Evolutionary conservation across 2,329 filamentous ascomycete genomes (phyloP), one percentile per base, ranked within the genome.

Genomic region (Diaporthe velutina): DNA sequence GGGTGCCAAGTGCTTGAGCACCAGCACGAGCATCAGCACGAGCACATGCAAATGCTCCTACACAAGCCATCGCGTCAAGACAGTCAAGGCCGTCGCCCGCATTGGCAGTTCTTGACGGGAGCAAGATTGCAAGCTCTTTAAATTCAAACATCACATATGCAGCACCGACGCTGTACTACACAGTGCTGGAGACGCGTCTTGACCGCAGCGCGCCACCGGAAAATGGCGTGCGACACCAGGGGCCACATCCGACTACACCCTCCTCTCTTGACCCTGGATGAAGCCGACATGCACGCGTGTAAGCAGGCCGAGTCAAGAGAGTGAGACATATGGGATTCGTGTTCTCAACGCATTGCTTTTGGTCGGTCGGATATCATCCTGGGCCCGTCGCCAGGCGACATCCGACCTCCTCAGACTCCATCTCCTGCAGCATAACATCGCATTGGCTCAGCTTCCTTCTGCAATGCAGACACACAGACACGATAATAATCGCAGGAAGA

Each of bases 241-340:
- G 48, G 64, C 48, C 48, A 28, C 48, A 38, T 54, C 48, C 64
- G 64, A 40, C 33, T 30, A 40, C 64, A 68, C 33, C 45, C 33
- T 19, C 13, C 7, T 67, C 45, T 38, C 15, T 19, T 52, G 30
- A 33, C 33, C 64, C 48, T 28, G 64, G 64, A 25, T 50, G 33
- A 30, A 38, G 50, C 33, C 40, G 9, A 54, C n/a, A 54, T 68
- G 48, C 30, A 40, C 22, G 28, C 61, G 40, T 68, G 71, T 61
- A 58, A 58, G 52, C 40, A 57, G 55, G 33, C 72, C 61, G 54
- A 70, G 64, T 61, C 57, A 52, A 57, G 42, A 45, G 28, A 22
- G 13, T 60, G 72, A 70, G 52, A 57, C 48, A 67, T 35, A 7
- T 13, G 22, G n/a, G n/a, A 22, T 8, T 68, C 64, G 48, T 68